A percentile compares a stretch with the other conserved stretches of the same genome.
phyloP scores from a whole-genome alignment of 768 basidiomycete species.

The Leccinum incarnatum region DNA sequence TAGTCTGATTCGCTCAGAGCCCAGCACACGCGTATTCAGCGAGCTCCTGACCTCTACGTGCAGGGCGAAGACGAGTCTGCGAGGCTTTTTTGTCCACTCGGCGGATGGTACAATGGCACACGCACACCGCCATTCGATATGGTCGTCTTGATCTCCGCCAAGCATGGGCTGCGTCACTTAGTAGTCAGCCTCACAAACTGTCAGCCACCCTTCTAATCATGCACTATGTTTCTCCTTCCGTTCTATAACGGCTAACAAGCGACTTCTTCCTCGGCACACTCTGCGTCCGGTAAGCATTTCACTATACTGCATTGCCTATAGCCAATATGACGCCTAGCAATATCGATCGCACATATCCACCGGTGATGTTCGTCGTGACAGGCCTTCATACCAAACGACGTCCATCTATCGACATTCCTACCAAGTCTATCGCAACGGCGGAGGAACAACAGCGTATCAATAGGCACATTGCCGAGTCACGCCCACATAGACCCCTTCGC shows the following conservation, averaged over 20 bases:
- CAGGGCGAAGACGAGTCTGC: too few relatives aligned
- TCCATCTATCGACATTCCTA: neutral
- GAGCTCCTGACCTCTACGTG: too few relatives aligned
- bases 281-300: slow-evolving; percentile 9
- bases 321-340: slow-evolving; percentile 18
- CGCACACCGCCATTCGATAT: neutral
- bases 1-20: too few relatives aligned
- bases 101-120: too few relatives aligned
- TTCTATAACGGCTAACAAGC: neutral
- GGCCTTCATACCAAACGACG: slow-evolving; percentile 24
- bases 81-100: too few relatives aligned
- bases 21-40: too few relatives aligned
- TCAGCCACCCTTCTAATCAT: slow-evolving; percentile 14
- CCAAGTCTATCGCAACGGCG: neutral
- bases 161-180: neutral
- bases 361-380: slow-evolving; percentile 24
- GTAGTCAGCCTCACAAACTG: slow-evolving; percentile 16
- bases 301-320: neutral
- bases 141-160: neutral
- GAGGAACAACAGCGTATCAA: neutral
- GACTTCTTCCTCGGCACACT: neutral
- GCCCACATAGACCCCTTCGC: neutral
- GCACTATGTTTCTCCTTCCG: neutral
- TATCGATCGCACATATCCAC: slow-evolving; percentile 6
- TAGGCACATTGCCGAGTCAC: neutral